These are phyloP conservation scores for Talaromyces sp. DNA, from an alignment of 2,329 filamentous ascomycete species.

Conservation along the genomic window DNA sequence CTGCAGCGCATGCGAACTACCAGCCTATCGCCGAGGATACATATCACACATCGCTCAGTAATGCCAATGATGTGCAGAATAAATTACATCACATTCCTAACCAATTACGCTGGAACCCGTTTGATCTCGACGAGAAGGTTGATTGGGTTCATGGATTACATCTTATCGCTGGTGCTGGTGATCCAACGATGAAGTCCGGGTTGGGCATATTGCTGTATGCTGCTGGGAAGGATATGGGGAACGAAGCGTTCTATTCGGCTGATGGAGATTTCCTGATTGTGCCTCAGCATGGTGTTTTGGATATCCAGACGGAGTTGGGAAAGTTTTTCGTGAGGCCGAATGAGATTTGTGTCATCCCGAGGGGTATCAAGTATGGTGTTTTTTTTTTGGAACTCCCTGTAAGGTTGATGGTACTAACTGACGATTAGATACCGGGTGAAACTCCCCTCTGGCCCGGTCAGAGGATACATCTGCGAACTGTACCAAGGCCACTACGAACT, in stretches of 20 bases:
- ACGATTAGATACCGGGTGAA: constrained; percentile 59
- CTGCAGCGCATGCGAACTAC: constrained; percentile 57
- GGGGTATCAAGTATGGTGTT: constrained; percentile 60
- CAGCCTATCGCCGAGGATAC: constrained; percentile 43
- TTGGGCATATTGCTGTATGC: constrained; percentile 78
- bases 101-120: constrained; percentile 76
- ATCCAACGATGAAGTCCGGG: constrained; percentile 73
- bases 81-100: constrained; percentile 74
- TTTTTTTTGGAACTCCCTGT: not conserved
- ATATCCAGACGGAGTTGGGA: constrained; percentile 75
- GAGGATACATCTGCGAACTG: constrained; percentile 73
- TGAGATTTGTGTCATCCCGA: constrained; percentile 73
- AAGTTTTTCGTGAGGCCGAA: constrained; percentile 70
- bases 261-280: constrained; percentile 78
- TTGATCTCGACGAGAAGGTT: constrained; percentile 66
- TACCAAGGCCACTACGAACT: constrained; percentile 70
- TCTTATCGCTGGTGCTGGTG: constrained; percentile 73
- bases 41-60: constrained; percentile 45
- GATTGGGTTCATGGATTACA: constrained; percentile 68
- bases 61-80: constrained; percentile 29
- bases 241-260: constrained; percentile 76
- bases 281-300: constrained; percentile 68
- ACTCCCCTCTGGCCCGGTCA: constrained; percentile 59
- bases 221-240: constrained; percentile 74
- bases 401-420: not conserved